Evolutionary conservation across 2,329 filamentous ascomycete genomes (phyloP).

Genomic region (Purpureocillium takamizusanense): DNA sequence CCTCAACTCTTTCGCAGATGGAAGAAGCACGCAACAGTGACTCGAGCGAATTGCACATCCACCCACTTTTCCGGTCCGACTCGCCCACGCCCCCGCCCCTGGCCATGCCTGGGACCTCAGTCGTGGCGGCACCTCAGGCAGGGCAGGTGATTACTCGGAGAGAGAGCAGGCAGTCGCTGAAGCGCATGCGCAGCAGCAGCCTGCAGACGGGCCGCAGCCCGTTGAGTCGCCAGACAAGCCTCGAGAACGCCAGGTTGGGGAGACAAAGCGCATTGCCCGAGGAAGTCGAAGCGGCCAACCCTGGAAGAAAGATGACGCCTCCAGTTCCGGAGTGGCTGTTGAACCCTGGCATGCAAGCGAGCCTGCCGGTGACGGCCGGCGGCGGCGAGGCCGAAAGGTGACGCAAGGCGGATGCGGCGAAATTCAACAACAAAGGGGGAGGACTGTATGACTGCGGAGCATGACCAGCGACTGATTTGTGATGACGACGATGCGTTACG

Average conservation of each 20-base stretch:
- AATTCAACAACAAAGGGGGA: not conserved
- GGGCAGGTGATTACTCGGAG: conserved; percentile 53
- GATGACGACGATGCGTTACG: too few species aligned
- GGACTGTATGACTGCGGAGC: not conserved
- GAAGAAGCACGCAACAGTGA: conserved; percentile 14
- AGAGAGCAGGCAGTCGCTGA: conserved; percentile 39
- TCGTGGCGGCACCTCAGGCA: conserved; percentile 60
- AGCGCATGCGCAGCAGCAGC: conserved; percentile 47
- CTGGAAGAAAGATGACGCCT: conserved; percentile 43
- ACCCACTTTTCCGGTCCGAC: conserved; percentile 68
- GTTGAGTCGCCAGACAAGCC: conserved; percentile 38
- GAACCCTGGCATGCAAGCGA: conserved; percentile 40
- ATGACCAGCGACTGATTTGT: too few species aligned
- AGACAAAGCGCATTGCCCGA: not conserved
- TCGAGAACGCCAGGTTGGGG: conserved; percentile 23
- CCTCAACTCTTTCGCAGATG: conserved; percentile 21
- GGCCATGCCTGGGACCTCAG: conserved; percentile 59
- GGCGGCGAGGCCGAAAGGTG: not conserved
- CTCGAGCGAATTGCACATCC: conserved; percentile 56
- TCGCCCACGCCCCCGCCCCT: conserved; percentile 58
- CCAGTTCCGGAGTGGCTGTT: conserved; percentile 55
- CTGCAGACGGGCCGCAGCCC: conserved; percentile 35
- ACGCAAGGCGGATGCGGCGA: not conserved
- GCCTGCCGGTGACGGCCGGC: conserved; percentile 12
- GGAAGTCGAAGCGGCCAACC: not conserved